Percentiles rank a stretch among this genome's conserved stretches.
These are phyloP conservation scores for Nephelium lappaceum DNA, from an alignment of 345 rosid genomes.

Conservation along the genomic window DNA sequence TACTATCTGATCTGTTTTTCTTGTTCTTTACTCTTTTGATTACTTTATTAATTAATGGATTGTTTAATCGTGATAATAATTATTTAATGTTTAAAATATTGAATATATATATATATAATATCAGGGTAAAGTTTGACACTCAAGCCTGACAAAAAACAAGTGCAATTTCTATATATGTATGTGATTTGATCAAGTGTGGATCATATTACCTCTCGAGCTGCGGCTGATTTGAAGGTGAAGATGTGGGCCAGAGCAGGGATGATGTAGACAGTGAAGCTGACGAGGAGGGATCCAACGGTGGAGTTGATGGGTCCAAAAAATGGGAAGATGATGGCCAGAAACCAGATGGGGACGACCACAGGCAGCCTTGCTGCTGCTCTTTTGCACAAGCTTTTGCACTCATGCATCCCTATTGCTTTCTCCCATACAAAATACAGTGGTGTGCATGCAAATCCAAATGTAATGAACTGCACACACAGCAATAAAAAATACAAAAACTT, in stretches of 20 bases:
- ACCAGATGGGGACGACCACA: slow-evolving; percentile 96
- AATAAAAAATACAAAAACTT: not conserved
- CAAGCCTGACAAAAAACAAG: too few relatives aligned
- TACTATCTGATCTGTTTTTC: slow-evolving; percentile 5
- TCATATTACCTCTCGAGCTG: slow-evolving; percentile 74
- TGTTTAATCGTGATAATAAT: too few relatives aligned
- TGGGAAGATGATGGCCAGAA: slow-evolving; percentile 89
- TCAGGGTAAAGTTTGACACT: slow-evolving; percentile 18
- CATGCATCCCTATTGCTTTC: slow-evolving; percentile 96
- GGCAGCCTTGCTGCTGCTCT: slow-evolving; percentile 95
- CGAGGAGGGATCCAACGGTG: slow-evolving; percentile 94
- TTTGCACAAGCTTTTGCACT: slow-evolving; percentile 91
- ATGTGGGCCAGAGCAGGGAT: slow-evolving; percentile 93
- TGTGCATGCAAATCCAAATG: slow-evolving; percentile 97
- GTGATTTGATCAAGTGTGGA: not conserved
- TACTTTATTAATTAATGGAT: not conserved
- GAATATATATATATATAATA: too few relatives aligned
- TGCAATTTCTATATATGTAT: not conserved
- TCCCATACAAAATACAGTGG: slow-evolving; percentile 99
- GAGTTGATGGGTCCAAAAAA: slow-evolving; percentile 98
- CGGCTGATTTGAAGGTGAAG: slow-evolving; percentile 85
- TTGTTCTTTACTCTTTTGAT: slow-evolving; percentile 12
- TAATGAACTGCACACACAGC: slow-evolving; percentile 62
- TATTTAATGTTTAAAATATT: too few relatives aligned
- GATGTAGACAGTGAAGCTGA: slow-evolving; percentile 98